Conservation (phyloP, 495 filamentous ascomycete genomes). For the Aspergillus asperescens region DNA sequence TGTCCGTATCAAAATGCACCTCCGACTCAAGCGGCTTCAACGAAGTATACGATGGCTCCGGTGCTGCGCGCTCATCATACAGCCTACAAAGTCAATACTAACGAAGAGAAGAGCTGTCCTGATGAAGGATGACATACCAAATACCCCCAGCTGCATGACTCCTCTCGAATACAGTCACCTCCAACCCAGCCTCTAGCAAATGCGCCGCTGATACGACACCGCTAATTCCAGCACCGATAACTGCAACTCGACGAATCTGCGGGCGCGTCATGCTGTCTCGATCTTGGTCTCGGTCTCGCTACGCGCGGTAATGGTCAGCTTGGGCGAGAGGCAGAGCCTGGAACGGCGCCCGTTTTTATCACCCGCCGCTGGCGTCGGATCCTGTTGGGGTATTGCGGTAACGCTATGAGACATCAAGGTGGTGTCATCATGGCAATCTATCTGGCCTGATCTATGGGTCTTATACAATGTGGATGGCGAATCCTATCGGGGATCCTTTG, state of each 20-base stretch:
- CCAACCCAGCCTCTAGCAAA: constrained; percentile 52
- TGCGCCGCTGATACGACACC: constrained; percentile 60
- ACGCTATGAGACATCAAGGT: not conserved
- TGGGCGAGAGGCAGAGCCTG: not conserved
- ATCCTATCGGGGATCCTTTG: not conserved
- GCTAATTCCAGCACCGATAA: constrained; percentile 68
- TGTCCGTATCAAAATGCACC: constrained; percentile 18
- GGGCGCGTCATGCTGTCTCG: constrained; percentile 20
- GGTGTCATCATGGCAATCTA: constrained; percentile 2
- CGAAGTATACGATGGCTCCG: constrained; percentile 54
- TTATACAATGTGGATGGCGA: not conserved
- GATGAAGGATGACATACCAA: constrained; percentile 42
- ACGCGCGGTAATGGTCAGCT: not conserved
- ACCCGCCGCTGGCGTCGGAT: not conserved
- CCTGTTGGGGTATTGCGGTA: not conserved
- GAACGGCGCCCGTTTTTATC: not conserved
- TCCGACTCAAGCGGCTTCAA: constrained; percentile 39
- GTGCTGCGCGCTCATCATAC: constrained; percentile 53
- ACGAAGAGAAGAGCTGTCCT: not conserved
- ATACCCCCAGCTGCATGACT: constrained; percentile 53
- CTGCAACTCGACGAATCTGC: constrained; percentile 45
- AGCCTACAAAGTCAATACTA: constrained; percentile 30
- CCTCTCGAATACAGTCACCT: constrained; percentile 62
- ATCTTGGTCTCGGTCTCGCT: not conserved
- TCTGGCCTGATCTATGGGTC: not conserved